phyloP scores from a whole-genome alignment of 768 basidiomycete genomes.

The Mycena filopes region DNA sequence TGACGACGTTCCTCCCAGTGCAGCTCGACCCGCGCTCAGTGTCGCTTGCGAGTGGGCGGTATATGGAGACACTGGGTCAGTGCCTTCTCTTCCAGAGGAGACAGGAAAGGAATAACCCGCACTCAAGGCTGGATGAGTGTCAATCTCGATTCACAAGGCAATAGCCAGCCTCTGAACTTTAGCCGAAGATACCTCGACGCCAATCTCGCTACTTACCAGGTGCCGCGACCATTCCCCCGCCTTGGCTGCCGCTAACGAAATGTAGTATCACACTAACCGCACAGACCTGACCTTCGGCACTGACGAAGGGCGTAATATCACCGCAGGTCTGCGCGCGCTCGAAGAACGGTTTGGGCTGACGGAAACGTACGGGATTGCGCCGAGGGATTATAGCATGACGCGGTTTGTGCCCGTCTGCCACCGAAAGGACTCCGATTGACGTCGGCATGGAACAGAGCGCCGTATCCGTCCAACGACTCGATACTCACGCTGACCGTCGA shows the following conservation, averaged over 20 bases:
- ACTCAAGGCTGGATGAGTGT: conserved; percentile 71
- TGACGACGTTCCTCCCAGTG: conserved; percentile 42
- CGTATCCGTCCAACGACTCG: conserved; percentile 55
- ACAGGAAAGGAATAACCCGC: neutral
- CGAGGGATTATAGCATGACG: conserved; percentile 65
- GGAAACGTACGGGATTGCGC: conserved; percentile 62
- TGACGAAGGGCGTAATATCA: conserved; percentile 56
- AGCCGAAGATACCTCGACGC: conserved; percentile 82
- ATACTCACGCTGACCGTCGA: conserved; percentile 57
- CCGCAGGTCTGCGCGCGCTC: conserved; percentile 51
- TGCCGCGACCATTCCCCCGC: conserved; percentile 38
- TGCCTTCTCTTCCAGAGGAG: neutral
- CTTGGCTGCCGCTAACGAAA: conserved; percentile 7
- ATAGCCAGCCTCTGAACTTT: conserved; percentile 64
- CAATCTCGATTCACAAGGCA: conserved; percentile 26
- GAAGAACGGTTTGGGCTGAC: conserved; percentile 59
- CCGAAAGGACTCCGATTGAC: neutral
- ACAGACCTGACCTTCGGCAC: conserved; percentile 73
- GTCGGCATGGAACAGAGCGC: conserved; percentile 41
- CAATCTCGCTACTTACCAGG: conserved; percentile 80
- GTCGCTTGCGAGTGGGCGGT: conserved; percentile 86
- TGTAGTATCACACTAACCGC: conserved; percentile 71
- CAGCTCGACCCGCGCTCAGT: conserved; percentile 80
- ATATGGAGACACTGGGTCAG: conserved; percentile 92
- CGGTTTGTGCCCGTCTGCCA: conserved; percentile 45